Evolutionary conservation across 768 basidiomycete species (phyloP).

Genomic region (Cytidiella melzeri): DNA sequence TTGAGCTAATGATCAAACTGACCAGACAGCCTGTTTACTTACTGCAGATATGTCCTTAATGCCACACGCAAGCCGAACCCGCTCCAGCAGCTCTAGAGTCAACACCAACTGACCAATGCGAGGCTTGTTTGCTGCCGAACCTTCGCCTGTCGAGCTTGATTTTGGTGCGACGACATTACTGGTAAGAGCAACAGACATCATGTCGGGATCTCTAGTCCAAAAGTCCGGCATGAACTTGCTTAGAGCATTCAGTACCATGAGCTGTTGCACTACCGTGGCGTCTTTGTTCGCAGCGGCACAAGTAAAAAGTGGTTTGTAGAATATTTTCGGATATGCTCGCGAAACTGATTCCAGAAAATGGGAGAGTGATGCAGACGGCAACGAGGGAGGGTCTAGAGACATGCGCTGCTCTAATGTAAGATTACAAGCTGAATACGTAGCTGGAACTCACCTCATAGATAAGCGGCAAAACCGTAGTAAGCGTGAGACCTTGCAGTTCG

Average conservation of each 20-base stretch:
- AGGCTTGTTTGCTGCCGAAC: conserved; percentile 38
- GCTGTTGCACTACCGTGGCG: conserved; percentile 50
- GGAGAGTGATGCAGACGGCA: conserved; percentile 40
- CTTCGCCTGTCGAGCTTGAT: conserved; percentile 15
- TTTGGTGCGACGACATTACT: conserved; percentile 25
- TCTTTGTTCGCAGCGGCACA: conserved; percentile 65
- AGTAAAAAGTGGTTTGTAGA: conserved; percentile 67
- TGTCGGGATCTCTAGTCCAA: conserved; percentile 67
- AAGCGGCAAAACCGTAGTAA: not conserved
- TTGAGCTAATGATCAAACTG: not conserved
- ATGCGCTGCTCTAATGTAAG: conserved; percentile 39
- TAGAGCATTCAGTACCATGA: conserved; percentile 46
- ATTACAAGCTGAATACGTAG: not conserved
- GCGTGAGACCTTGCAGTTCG: conserved; percentile 33
- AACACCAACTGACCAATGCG: conserved; percentile 59
- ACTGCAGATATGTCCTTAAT: conserved; percentile 37
- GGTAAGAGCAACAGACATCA: conserved; percentile 67
- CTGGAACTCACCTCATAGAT: conserved; percentile 3
- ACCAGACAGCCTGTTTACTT: conserved; percentile 15
- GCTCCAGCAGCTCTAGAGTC: conserved; percentile 53
- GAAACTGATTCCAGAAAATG: conserved; percentile 48
- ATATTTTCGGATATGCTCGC: conserved; percentile 48
- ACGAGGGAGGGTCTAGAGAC: conserved; percentile 44
- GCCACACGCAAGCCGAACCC: conserved; percentile 39
- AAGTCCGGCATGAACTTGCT: conserved; percentile 52